A percentile compares a stretch with the other conserved stretches of the same genome.
These are phyloP conservation scores for Crinitomyces ghanaensis DNA, from an alignment of 805 yeast genomes.

Conservation along the genomic window DNA sequence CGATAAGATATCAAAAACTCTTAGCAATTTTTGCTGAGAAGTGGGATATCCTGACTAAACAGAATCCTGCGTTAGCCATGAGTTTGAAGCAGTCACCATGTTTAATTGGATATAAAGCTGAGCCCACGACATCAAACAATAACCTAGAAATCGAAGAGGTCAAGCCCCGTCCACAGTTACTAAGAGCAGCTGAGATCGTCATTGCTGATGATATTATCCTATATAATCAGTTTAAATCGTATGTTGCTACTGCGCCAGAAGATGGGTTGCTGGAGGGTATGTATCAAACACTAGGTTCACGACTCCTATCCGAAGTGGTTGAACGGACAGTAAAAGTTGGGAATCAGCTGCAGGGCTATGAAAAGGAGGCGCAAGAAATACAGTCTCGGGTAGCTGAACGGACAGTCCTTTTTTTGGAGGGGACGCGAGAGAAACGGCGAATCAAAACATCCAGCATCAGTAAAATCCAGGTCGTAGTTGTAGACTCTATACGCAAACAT, in stretches of 20 bases:
- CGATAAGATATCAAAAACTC: constrained; percentile 17
- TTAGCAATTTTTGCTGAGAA: constrained; percentile 14
- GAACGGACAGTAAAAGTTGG: constrained; percentile 22
- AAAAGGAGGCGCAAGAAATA: constrained; percentile 8
- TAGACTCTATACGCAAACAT: too few relatives aligned
- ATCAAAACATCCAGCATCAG: constrained; percentile 6
- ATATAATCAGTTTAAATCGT: constrained; percentile 25
- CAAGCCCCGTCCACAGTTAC: constrained; percentile 17
- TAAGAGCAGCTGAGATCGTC: constrained; percentile 20
- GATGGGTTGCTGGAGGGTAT: constrained; percentile 22
- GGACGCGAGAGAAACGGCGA: constrained; percentile 14
- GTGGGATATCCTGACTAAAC: constrained; percentile 13
- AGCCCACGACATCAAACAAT: constrained; percentile 8
- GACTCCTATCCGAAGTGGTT: constrained; percentile 19
- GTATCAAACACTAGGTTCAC: constrained; percentile 23
- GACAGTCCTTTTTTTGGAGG: constrained; percentile 22
- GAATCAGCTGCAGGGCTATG: constrained; percentile 3
- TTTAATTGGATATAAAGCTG: constrained; percentile 17
- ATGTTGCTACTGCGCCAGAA: constrained; percentile 26
- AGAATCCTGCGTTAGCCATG: constrained; percentile 1
- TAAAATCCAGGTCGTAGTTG: too few relatives aligned
- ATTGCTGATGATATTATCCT: constrained; percentile 28
- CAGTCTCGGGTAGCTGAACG: constrained; percentile 24
- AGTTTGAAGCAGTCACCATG: constrained; percentile 21
- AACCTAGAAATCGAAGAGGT: constrained; percentile 7